A percentile compares a stretch with the other conserved stretches of the same genome.
phyloP scores from a whole-genome alignment of 176 grass and related monocot genomes.

The Lolium perenne region DNA sequence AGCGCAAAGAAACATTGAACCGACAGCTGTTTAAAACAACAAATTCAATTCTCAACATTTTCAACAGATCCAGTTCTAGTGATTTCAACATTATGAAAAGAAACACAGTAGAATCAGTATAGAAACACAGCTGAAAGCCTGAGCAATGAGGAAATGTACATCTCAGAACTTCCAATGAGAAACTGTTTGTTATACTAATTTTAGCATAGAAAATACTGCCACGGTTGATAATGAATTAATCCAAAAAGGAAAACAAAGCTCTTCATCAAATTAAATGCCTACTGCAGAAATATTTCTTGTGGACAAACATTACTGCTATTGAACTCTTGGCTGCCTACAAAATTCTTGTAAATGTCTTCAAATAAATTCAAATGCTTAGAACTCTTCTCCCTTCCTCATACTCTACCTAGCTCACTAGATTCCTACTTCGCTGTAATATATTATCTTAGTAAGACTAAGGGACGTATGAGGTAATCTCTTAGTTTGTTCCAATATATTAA shows the following conservation, averaged over 20 bases:
- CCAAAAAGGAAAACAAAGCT: background rate
- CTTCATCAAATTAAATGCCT: background rate
- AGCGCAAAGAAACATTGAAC: conserved; percentile 12
- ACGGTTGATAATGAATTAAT: background rate
- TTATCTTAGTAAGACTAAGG: background rate
- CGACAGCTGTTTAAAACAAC: conserved; percentile 7
- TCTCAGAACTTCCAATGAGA: conserved; percentile 31
- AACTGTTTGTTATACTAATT: conserved; percentile 4
- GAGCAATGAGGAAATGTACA: conserved; percentile 13
- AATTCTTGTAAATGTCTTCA: conserved; percentile 6
- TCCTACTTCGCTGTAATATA: conserved; percentile 15
- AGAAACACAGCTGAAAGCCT: conserved; percentile 17
- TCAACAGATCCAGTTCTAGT: conserved; percentile 19
- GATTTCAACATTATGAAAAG: conserved; percentile 19
- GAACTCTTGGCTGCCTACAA: background rate
- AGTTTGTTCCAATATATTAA: background rate
- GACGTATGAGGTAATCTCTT: background rate
- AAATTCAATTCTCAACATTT: conserved; percentile 11
- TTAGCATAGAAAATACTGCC: background rate
- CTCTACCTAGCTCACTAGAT: conserved; percentile 22
- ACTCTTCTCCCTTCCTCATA: background rate
- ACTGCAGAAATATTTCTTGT: conserved; percentile 21
- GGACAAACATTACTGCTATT: background rate
- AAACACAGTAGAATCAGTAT: background rate
- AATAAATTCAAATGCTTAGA: conserved; percentile 33